A percentile compares a stretch with the other conserved stretches of the same genome.
These are phyloP conservation scores for Takakia lepidozioides DNA, from an alignment of 225 moss, liverwort and hornwort species.

Conservation along the genomic window DNA sequence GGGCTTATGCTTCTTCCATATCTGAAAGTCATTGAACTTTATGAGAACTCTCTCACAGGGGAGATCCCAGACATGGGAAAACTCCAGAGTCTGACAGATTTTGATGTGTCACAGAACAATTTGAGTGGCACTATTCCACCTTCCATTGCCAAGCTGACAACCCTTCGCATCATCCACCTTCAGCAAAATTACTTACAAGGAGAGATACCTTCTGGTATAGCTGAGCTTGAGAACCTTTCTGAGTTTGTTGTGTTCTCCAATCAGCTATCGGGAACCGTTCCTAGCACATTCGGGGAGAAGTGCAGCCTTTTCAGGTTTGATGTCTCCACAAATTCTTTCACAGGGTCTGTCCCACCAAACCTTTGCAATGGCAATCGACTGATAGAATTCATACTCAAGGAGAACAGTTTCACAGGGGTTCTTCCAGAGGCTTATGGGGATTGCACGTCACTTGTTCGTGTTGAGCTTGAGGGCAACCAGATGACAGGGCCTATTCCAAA, in stretches of 20 bases:
- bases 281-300: slow-evolving; percentile 38
- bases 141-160: slow-evolving; percentile 27
- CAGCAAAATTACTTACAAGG: slow-evolving; percentile 48
- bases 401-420: slow-evolving; percentile 56
- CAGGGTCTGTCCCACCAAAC: slow-evolving; percentile 44
- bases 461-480: slow-evolving; percentile 54
- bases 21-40: no score
- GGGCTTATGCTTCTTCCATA: no score
- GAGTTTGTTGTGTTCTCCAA: slow-evolving; percentile 60
- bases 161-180: slow-evolving; percentile 45
- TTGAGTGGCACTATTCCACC: slow-evolving; percentile 51
- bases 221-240: slow-evolving; percentile 30
- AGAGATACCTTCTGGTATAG: slow-evolving; percentile 48
- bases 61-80: slow-evolving; percentile 31
- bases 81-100: slow-evolving; percentile 24
- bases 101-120: slow-evolving; percentile 67
- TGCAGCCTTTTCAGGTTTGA: slow-evolving; percentile 46
- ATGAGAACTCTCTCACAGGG: no score
- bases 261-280: slow-evolving; percentile 42
- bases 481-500: slow-evolving; percentile 44
- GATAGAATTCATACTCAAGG: slow-evolving; percentile 53
- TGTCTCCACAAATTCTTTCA: slow-evolving; percentile 57
- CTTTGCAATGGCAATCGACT: slow-evolving; percentile 48
- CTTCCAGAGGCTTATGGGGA: slow-evolving; percentile 54
- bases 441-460: slow-evolving; percentile 46